These are phyloP conservation scores for Russula lepida DNA, from an alignment of 768 basidiomycete genomes.

Conservation along the genomic window DNA sequence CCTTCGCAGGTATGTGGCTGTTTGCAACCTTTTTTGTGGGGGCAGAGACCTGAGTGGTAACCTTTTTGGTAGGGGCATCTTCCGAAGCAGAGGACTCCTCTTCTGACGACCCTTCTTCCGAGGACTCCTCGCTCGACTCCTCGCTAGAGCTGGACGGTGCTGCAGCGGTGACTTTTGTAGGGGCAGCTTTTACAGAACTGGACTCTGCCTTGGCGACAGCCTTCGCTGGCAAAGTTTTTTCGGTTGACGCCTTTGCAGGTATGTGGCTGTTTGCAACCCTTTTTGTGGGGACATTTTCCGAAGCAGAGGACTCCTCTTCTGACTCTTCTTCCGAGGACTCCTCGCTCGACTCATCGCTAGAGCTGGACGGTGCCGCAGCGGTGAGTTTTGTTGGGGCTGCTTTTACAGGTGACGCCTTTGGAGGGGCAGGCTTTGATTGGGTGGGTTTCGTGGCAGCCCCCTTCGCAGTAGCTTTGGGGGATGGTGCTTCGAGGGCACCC, in stretches of 20 bases:
- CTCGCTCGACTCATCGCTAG: constrained; percentile 22
- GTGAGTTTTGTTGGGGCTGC: constrained; percentile 22
- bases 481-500: neutral
- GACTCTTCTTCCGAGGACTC: constrained; percentile 7
- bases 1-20: neutral
- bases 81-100: neutral
- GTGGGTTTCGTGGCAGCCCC: neutral
- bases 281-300: constrained; percentile 1
- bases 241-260: neutral
- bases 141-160: constrained; percentile 11
- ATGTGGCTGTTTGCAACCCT: neutral
- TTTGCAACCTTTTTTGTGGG: constrained; percentile 5
- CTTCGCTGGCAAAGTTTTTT: neutral
- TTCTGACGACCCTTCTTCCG: neutral
- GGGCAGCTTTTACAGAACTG: constrained; percentile 28
- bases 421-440: constrained; percentile 19
- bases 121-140: constrained; percentile 20
- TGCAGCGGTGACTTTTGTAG: constrained; percentile 2
- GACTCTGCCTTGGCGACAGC: neutral
- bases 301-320: neutral
- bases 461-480: constrained; percentile 5
- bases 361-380: constrained; percentile 1
- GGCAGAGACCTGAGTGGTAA: neutral
- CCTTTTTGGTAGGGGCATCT: constrained; percentile 5
- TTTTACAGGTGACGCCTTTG: constrained; percentile 27